Evolutionary conservation across 1,284 basidiomycete genomes (phyloP).

Genomic region (Kwoniella shivajii): DNA sequence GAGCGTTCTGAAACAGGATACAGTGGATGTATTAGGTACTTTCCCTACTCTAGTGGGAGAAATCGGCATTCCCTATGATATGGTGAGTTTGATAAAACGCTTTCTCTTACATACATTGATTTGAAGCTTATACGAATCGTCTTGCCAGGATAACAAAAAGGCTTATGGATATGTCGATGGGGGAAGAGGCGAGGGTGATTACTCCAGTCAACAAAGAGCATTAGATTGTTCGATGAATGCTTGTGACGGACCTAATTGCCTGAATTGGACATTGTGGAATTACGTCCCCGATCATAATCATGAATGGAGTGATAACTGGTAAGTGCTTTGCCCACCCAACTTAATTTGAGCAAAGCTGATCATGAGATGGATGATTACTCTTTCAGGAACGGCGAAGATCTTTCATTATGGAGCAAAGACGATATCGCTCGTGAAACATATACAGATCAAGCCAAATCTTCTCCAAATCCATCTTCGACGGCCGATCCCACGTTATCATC

Average conservation of each 20-base stretch:
- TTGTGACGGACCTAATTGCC: constrained; percentile 75
- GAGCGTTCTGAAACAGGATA: constrained; percentile 70
- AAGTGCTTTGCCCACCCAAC: constrained; percentile 14
- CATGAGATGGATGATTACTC: no score
- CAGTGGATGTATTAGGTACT: constrained; percentile 60
- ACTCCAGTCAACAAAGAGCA: constrained; percentile 75
- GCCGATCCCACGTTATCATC: not conserved
- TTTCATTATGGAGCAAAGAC: constrained; percentile 83
- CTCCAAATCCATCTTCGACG: not conserved
- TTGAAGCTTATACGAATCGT: not conserved
- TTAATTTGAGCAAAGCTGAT: no score
- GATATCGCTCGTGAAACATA: constrained; percentile 55
- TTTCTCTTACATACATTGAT: not conserved
- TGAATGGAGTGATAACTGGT: constrained; percentile 87
- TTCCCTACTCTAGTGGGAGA: constrained; percentile 95
- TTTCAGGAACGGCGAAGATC: constrained; percentile 94
- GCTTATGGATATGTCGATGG: constrained; percentile 80
- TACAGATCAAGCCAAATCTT: constrained; percentile 5
- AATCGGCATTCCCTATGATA: constrained; percentile 91
- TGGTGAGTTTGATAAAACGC: constrained; percentile 60
- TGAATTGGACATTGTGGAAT: constrained; percentile 90
- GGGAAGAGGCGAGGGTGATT: constrained; percentile 77
- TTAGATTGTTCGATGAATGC: constrained; percentile 91
- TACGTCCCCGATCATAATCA: constrained; percentile 77
- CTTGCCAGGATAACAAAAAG: constrained; percentile 65